These are phyloP conservation scores for Pisolithus microcarpus DNA, from an alignment of 768 basidiomycete genomes.

Conservation along the genomic window DNA sequence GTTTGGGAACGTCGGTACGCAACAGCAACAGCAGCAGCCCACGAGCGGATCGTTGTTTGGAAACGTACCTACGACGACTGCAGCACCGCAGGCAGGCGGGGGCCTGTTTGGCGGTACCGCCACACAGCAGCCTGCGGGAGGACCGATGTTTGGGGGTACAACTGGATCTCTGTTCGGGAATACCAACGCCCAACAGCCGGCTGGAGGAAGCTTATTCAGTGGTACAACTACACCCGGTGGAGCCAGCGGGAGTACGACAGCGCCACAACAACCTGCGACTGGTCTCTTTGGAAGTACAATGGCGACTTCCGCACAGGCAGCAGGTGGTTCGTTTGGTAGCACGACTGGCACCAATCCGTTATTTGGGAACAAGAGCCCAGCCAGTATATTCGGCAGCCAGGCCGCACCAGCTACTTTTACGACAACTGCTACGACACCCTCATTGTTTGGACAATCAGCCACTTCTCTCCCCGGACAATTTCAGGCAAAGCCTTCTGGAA, in stretches of 20 bases:
- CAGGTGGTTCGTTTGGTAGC: conserved; percentile 23
- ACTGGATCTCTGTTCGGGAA: conserved; percentile 14
- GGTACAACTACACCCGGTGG: conserved; percentile 4
- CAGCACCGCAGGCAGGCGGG: conserved; percentile 16
- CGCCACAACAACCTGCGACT: conserved; percentile 11
- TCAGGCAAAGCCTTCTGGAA: conserved; percentile 16
- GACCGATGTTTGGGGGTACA: conserved; percentile 19
- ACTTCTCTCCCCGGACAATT: conserved; percentile 17
- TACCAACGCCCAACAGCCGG: conserved; percentile 6
- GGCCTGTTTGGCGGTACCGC: conserved; percentile 15
- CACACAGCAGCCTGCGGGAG: conserved; percentile 16
- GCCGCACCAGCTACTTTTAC: conserved; percentile 10
- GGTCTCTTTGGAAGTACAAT: conserved; percentile 22
- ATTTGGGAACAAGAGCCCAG: conserved; percentile 30
- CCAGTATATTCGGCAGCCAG: conserved; percentile 25
- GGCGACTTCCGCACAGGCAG: conserved; percentile 11
- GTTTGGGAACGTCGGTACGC: conserved; percentile 19
- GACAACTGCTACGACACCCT: conserved; percentile 15
- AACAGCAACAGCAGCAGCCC: conserved; percentile 21
- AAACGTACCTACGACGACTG: conserved; percentile 5
- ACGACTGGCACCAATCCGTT: conserved; percentile 23
- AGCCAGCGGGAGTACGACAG: conserved; percentile 19
- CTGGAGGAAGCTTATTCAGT: conserved; percentile 16
- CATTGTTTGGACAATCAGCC: conserved; percentile 26
- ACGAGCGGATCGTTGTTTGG: conserved; percentile 14